phyloP scores from a whole-genome alignment of 768 basidiomycete species.

The Hemileccinum impolitum region DNA sequence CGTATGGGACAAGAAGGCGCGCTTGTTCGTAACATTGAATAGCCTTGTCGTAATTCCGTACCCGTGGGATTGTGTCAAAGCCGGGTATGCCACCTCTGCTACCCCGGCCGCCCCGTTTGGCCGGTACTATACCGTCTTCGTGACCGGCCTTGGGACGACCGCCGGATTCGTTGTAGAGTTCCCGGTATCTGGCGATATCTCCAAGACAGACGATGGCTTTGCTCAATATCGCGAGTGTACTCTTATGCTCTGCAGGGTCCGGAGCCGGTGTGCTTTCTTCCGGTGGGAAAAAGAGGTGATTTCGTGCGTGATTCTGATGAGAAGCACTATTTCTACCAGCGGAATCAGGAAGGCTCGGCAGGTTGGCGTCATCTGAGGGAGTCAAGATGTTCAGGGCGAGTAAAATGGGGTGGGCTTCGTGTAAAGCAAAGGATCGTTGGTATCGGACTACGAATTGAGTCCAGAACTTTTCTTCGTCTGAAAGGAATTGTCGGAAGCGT shows the following conservation, averaged over 20 bases:
- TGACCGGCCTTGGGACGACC: conserved; percentile 65
- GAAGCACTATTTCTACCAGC: conserved; percentile 19
- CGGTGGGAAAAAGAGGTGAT: conserved; percentile 62
- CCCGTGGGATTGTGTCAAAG: conserved; percentile 48
- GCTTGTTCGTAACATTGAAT: conserved; percentile 85
- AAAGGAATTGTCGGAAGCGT: conserved; percentile 86
- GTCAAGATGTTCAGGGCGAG: conserved; percentile 52
- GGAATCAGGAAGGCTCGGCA: conserved; percentile 22
- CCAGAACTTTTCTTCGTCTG: conserved; percentile 92
- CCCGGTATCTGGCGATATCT: conserved; percentile 91
- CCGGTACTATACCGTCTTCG: conserved; percentile 46
- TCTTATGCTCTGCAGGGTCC: conserved; percentile 38
- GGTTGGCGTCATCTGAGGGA: conserved; percentile 36
- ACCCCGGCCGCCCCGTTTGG: conserved; percentile 41
- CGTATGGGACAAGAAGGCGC: conserved; percentile 72
- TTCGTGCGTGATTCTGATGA: conserved; percentile 40
- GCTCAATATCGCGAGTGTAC: conserved; percentile 71
- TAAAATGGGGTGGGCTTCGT: conserved; percentile 59
- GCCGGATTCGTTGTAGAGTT: conserved; percentile 77
- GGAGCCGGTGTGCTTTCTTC: conserved; percentile 47
- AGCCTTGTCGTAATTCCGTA: conserved; percentile 71
- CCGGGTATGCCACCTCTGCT: conserved; percentile 46
- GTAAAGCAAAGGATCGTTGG: conserved; percentile 66
- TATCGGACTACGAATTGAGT: conserved; percentile 72
- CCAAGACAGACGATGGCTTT: conserved; percentile 91